phyloP scores from a whole-genome alignment of 2,329 filamentous ascomycete species.

The Shiraia bambusicola region DNA sequence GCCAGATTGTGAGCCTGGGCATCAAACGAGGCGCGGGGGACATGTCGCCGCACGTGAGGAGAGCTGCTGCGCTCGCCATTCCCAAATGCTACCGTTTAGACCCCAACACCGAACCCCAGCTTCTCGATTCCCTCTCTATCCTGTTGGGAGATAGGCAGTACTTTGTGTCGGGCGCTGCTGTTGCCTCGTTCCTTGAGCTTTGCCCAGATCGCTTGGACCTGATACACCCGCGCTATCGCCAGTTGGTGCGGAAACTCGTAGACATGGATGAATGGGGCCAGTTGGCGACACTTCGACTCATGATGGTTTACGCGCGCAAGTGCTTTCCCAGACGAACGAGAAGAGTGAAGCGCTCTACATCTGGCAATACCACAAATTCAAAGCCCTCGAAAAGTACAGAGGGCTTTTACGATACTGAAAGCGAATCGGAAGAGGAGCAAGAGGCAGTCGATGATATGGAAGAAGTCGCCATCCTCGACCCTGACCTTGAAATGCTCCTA shows the following conservation, averaged over 20 bases:
- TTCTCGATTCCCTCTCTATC: slow-evolving; percentile 76
- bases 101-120: slow-evolving; percentile 77
- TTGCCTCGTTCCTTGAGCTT: slow-evolving; percentile 83
- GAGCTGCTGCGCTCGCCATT: slow-evolving; percentile 88
- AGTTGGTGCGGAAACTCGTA: slow-evolving; percentile 82
- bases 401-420: slow-evolving; percentile 71
- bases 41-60: slow-evolving; percentile 92
- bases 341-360: slow-evolving; percentile 57
- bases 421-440: slow-evolving; percentile 44
- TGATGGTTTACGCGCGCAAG: slow-evolving; percentile 80
- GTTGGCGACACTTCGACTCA: slow-evolving; percentile 75
- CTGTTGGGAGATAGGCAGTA: slow-evolving; percentile 90
- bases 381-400: slow-evolving; percentile 52
- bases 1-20: slow-evolving; percentile 91
- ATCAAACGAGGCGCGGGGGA: slow-evolving; percentile 93
- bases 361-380: slow-evolving; percentile 29
- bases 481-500: slow-evolving; percentile 79
- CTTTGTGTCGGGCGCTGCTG: slow-evolving; percentile 92
- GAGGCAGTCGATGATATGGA: slow-evolving; percentile 53
- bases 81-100: slow-evolving; percentile 95
- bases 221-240: slow-evolving; percentile 85
- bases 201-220: slow-evolving; percentile 86
- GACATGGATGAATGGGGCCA: slow-evolving; percentile 99
- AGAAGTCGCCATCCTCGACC: slow-evolving; percentile 66
- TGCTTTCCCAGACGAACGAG: slow-evolving; percentile 77